Conservation (phyloP, 345 rosid genomes). For the Dovyalis caffra region DNA sequence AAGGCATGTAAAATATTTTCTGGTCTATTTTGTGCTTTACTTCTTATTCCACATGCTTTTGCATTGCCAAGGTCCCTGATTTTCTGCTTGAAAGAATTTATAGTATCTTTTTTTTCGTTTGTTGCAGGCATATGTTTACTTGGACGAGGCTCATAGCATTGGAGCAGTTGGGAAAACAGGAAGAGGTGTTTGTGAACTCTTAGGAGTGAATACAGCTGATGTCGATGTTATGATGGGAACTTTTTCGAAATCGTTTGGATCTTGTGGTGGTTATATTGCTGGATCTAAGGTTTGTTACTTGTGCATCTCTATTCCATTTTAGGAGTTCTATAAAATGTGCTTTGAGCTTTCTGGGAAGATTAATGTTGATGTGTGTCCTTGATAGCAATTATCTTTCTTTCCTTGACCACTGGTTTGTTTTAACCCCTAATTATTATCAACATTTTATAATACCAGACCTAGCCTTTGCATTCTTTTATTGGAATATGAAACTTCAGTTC, state of each 20-base stretch:
- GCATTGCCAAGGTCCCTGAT: neutral
- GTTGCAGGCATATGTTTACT: conserved; percentile 69
- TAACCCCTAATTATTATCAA: neutral
- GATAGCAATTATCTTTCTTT: neutral
- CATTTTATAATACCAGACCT: neutral
- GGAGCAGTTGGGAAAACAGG: conserved; percentile 96
- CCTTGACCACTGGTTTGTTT: neutral
- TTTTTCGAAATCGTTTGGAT: conserved; percentile 96
- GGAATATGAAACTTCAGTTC: neutral
- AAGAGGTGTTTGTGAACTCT: conserved; percentile 92
- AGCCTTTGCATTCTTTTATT: neutral
- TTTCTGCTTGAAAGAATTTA: neutral
- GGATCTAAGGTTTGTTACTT: conserved; percentile 72
- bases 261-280: conserved; percentile 96
- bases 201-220: conserved; percentile 87
- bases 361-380: neutral
- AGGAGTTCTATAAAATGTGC: neutral
- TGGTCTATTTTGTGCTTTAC: neutral
- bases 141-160: conserved; percentile 99
- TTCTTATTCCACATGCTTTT: neutral
- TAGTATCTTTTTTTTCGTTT: neutral
- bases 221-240: conserved; percentile 99
- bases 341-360: neutral
- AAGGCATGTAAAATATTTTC: neutral
- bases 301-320: neutral